Conservation (phyloP, 805 yeast species). For the Yamadazyma nakazawae region DNA sequence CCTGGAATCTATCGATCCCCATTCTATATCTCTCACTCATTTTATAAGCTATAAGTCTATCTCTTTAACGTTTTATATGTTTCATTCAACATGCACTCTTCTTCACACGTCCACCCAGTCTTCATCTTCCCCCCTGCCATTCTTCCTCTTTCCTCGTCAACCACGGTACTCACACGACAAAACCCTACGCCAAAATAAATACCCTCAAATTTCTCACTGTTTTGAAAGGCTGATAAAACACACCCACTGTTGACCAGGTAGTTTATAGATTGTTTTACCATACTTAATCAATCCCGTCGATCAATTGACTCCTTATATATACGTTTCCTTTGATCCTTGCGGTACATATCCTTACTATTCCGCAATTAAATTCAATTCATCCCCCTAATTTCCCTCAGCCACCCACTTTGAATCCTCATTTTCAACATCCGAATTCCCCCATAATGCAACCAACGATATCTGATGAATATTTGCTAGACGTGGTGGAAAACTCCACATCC, state of each 20-base stretch:
- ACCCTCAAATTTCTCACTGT: slow-evolving; percentile 3
- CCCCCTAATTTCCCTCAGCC: not conserved
- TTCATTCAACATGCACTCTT: no score
- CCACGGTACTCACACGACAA: not conserved
- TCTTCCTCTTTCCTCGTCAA: not conserved
- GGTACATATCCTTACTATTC: not conserved
- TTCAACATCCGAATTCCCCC: not conserved
- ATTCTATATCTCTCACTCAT: no score
- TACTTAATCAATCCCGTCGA: not conserved
- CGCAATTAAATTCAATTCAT: not conserved
- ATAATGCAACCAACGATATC: slow-evolving; percentile 10
- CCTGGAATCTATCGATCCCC: no score
- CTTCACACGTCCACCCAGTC: no score
- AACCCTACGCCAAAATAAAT: slow-evolving; percentile 4
- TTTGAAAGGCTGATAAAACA: not conserved
- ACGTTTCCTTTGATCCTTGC: not conserved
- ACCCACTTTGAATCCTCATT: not conserved
- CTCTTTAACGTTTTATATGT: no score
- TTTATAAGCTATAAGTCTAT: no score
- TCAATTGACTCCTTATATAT: not conserved
- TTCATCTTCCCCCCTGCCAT: not conserved
- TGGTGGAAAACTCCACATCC: slow-evolving; percentile 57
- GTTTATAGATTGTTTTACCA: not conserved
- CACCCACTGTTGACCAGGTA: not conserved
- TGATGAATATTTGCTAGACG: slow-evolving; percentile 41